These are phyloP conservation scores for Penicillium pulvis DNA, from an alignment of 495 filamentous ascomycete species.

Conservation along the genomic window DNA sequence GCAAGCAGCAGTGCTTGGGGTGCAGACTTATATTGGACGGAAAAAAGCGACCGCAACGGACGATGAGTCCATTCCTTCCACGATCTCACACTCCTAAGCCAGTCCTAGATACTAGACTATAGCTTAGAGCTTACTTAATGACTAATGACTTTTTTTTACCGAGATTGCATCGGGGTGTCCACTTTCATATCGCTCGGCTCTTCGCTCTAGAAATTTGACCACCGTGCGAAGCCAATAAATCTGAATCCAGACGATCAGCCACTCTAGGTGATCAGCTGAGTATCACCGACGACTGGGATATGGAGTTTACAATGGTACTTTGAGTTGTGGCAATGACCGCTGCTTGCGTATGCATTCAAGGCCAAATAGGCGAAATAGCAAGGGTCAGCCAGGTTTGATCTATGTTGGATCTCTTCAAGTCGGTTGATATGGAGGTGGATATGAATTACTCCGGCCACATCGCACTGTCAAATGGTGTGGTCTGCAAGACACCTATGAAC, in stretches of 20 bases:
- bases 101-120: background rate
- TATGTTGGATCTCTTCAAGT: background rate
- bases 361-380: background rate
- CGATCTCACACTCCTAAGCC: background rate
- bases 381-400: background rate
- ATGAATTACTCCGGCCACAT: background rate
- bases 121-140: conserved; percentile 3
- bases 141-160: background rate
- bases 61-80: background rate
- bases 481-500: background rate
- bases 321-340: too few relatives aligned
- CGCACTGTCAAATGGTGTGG: background rate
- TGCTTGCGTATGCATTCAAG: background rate
- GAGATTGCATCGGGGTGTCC: background rate
- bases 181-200: background rate
- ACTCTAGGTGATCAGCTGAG: background rate
- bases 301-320: too few relatives aligned
- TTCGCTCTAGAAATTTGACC: background rate
- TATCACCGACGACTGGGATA: background rate
- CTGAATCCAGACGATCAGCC: background rate
- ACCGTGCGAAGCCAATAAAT: background rate
- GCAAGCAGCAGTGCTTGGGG: conserved; percentile 19
- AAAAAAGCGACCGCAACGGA: conserved; percentile 6
- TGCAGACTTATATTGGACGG: conserved; percentile 25
- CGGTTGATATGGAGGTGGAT: background rate